A percentile compares a stretch with the other conserved stretches of the same genome.
Evolutionary conservation across 148 eudicot species (phyloP).

Genomic region (Mesembryanthemum crystallinum): DNA sequence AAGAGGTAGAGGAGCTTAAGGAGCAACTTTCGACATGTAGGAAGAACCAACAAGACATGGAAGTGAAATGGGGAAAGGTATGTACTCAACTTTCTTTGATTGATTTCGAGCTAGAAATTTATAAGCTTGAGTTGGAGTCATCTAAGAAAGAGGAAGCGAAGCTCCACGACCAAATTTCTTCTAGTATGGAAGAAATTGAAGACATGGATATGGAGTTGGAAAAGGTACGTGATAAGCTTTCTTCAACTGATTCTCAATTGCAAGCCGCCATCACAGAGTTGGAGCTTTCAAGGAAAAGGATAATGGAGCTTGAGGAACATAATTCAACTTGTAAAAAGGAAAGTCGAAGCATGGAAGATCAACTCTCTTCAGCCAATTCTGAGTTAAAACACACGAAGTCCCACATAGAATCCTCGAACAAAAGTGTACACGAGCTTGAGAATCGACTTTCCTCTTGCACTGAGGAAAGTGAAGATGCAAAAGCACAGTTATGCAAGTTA

Average conservation of each 20-base stretch:
- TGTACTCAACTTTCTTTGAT: slow-evolving; percentile 14
- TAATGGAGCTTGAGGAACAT: slow-evolving; percentile 16
- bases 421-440: slow-evolving; percentile 2
- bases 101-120: slow-evolving; percentile 14
- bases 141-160: slow-evolving; percentile 10
- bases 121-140: slow-evolving; percentile 12
- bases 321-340: slow-evolving; percentile 5
- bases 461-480: neutral
- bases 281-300: slow-evolving; percentile 14
- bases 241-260: slow-evolving; percentile 8
- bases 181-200: slow-evolving; percentile 1
- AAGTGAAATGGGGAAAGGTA: slow-evolving; percentile 7
- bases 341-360: neutral
- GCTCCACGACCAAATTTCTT: slow-evolving; percentile 11
- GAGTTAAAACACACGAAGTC: neutral
- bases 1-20: slow-evolving; percentile 10
- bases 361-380: neutral
- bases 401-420: neutral
- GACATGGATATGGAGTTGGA: slow-evolving; percentile 5
- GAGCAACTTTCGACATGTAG: slow-evolving; percentile 6
- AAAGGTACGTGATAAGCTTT: slow-evolving; percentile 11
- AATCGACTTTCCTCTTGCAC: slow-evolving; percentile 3
- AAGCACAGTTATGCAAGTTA: neutral
- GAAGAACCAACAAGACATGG: no score
- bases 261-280: slow-evolving; percentile 1